Base-by-base conservation (phyloP, 768 basidiomycete species). In the Tricholoma hemisulphureum region DNA sequence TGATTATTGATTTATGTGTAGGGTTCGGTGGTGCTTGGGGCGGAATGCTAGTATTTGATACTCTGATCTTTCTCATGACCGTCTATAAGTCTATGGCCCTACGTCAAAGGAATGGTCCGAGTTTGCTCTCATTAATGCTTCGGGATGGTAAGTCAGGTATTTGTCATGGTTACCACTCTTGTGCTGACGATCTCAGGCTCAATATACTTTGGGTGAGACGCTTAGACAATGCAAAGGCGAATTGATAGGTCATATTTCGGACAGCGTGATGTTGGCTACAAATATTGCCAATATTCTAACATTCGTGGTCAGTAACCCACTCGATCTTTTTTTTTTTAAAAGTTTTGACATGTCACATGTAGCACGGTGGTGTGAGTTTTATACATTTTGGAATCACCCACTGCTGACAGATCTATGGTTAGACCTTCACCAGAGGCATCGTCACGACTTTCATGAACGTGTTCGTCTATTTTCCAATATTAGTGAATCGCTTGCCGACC, bases 21-120 rank as follows among this genome's bases (percentile, higher is more conserved):
- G 53, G 26, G 21, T 43, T 54, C 11, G 53, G 37, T 31, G 53
- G 37, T n/a, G 53, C 53, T 24, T 54, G 53, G 53, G 53, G 53
- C 6, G 53, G 53, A 31, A 54, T 54, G 53, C 43, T 54, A 14
- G 53, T 43, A 13, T 54, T 54, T 21, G 53, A 54, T 9, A 24
- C 28, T 6, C 31, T 54, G 24, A 29, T 54, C 39, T 54, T 54
- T 41, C 4, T 20, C 7, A 43, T 54, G 39, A 54, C 53, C 3
- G 53, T 43, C 39, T 43, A 29, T 16, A 54, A 54, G 39, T 43
- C 53, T 11, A 10, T 54, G 28, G 20, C 23, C 7, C 13, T 54
- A 18, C 53, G 39, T 9, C 39, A 18, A 31, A 29, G 10, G 53
- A 29, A 39, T 21, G 26, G 53, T 53, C 16, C 29, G 23, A 29